Evolutionary conservation across 2,329 filamentous ascomycete species (phyloP).

Genomic region (Colletotrichum eremochloae): DNA sequence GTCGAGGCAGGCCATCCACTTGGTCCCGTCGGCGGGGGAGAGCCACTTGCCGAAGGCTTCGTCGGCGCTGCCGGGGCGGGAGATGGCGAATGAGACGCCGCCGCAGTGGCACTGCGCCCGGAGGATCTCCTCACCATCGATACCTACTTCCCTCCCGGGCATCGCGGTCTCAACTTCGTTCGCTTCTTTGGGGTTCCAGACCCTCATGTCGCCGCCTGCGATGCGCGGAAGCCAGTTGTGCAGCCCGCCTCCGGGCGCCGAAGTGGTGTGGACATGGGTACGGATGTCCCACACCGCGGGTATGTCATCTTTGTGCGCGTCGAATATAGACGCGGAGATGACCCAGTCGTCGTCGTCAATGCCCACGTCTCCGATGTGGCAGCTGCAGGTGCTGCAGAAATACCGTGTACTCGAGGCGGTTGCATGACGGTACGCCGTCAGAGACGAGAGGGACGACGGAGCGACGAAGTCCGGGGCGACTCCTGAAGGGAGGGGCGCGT

Average conservation of each 20-base stretch:
- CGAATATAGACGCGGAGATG: conserved; percentile 57
- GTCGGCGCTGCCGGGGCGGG: conserved; percentile 52
- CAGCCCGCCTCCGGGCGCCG: conserved; percentile 54
- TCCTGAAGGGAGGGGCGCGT: conserved; percentile 53
- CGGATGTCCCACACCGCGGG: conserved; percentile 52
- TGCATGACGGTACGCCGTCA: conserved; percentile 54
- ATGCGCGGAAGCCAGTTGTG: conserved; percentile 52
- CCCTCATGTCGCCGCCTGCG: conserved; percentile 47
- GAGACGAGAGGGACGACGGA: conserved; percentile 53
- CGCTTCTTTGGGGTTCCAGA: conserved; percentile 53
- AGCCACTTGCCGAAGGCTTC: conserved; percentile 51
- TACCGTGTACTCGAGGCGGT: conserved; percentile 51
- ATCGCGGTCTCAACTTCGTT: conserved; percentile 47
- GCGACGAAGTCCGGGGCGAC: conserved; percentile 55
- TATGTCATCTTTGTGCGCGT: conserved; percentile 48
- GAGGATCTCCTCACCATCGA: conserved; percentile 55
- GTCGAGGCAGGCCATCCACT: conserved; percentile 60
- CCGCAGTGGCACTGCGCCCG: conserved; percentile 61
- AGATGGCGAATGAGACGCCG: conserved; percentile 61
- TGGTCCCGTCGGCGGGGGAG: conserved; percentile 53
- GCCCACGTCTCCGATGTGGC: conserved; percentile 57
- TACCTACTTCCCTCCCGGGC: conserved; percentile 48
- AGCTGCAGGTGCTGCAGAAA: conserved; percentile 62
- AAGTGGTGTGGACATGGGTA: conserved; percentile 54
- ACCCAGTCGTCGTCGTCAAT: conserved; percentile 53